Base-by-base conservation (phyloP, 1,139 yeast genomes). In the Saccharomyces hybrid region DNA sequence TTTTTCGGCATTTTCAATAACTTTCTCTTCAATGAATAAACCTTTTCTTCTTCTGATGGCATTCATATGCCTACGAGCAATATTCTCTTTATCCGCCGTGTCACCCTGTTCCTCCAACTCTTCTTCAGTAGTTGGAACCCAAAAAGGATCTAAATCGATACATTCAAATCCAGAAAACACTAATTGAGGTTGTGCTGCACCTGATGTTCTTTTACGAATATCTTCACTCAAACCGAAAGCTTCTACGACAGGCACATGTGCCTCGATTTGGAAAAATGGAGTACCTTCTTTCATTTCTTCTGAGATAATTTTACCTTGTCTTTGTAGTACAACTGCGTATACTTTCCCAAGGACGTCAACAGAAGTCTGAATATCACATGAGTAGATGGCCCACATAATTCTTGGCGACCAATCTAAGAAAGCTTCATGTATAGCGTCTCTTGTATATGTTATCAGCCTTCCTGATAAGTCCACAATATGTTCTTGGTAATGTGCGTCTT, bases 61-160 rank as follows among this genome's bases (percentile, higher is more conserved):
- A 59, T 88, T 89, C 86, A 93, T 87, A 68, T 93, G 93, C 64
- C 78, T 77, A 68, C 95, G 79, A 0, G 97, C 98, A 57, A 90
- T 76, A 66, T 93, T 93, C 64, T 90, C 98, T 64, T 88, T 80
- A 64, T 95, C 99, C 0, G 97, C 96, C 62, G 82, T 80, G 61
- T 89, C 96, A 29, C 99, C 99, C 51, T 88, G 75, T 57, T 90
- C 96, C 68, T 93, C 99, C 51, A 93, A 73, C 68, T 95, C 99
- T 69, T 90, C 98, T 64, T 88, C 97, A 0, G 99, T 95, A 5
- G 93, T 88, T n/a, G 99, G 99, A 11, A 93, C 96, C 99, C 99
- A 95, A 77, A 86, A 95, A 46, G 99, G 99, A 74, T 95, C 98
- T 61, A 87, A 81, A 59, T 89, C 96, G 52, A 91, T 79, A 60